A percentile compares a stretch with the other conserved stretches of the same genome.
Conservation (phyloP, 75 land plant species). For the Cryptomeria japonica region DNA sequence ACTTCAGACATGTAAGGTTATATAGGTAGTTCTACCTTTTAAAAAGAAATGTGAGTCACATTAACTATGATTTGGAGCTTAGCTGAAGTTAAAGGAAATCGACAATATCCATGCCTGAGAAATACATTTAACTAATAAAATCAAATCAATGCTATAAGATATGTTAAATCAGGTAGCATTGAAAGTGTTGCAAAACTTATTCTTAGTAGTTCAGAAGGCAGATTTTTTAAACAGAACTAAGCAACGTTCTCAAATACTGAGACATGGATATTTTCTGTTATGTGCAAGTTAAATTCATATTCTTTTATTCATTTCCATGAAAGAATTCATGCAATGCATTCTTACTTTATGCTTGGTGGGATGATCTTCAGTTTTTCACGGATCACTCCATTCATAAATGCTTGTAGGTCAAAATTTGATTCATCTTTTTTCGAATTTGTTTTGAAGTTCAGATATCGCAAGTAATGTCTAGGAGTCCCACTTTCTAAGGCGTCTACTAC, state of each 20-base stretch:
- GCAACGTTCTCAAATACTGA: not conserved
- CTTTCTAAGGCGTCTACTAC: not conserved
- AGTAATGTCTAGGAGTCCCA: slow-evolving; percentile 19
- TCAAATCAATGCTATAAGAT: not conserved
- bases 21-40: not conserved
- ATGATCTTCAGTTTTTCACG: slow-evolving; percentile 75
- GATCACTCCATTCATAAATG: slow-evolving; percentile 72
- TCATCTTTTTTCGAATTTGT: slow-evolving; percentile 10
- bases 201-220: not conserved
- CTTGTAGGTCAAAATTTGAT: slow-evolving; percentile 23
- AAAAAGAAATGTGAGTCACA: not conserved
- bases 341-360: slow-evolving; percentile 52
- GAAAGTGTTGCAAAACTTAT: not conserved
- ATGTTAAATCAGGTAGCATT: not conserved
- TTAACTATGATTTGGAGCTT: not conserved
- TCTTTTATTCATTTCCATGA: not conserved
- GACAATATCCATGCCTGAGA: not conserved
- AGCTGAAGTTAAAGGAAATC: not conserved
- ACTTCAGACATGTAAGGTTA: not conserved
- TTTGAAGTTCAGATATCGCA: slow-evolving; percentile 31
- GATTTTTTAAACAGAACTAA: not conserved
- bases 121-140: not conserved
- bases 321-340: not conserved
- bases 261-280: not conserved
- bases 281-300: not conserved